Conservation (phyloP, 129 eudicot species). For the sunflower (Helianthus annuus) region DNA sequence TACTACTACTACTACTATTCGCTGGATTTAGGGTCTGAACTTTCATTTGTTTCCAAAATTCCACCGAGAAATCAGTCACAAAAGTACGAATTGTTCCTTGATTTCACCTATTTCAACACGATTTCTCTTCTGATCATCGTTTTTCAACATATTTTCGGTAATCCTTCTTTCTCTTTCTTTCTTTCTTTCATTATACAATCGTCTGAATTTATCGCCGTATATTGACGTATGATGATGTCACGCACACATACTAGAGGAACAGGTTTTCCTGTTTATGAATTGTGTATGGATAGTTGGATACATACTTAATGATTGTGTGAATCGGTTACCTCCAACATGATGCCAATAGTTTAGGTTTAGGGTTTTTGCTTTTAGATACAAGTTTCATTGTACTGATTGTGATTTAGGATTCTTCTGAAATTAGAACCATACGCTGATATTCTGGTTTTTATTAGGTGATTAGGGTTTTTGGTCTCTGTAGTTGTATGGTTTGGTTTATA, state of each 20-base stretch:
- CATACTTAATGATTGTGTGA: slow-evolving; percentile 5
- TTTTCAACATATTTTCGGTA: slow-evolving; percentile 24
- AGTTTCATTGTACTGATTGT: background rate
- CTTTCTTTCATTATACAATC: background rate
- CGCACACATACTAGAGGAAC: background rate
- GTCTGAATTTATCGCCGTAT: slow-evolving; percentile 1
- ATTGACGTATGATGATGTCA: slow-evolving; percentile 15
- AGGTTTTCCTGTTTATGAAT: background rate
- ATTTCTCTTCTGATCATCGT: slow-evolving; percentile 27
- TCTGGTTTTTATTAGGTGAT: slow-evolving; percentile 9
- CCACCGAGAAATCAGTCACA: slow-evolving; percentile 27
- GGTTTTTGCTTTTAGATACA: slow-evolving; percentile 3
- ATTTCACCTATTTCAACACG: slow-evolving; percentile 22
- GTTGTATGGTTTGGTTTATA: background rate
- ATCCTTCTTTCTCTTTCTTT: background rate
- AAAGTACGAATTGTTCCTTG: background rate
- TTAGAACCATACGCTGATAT: background rate
- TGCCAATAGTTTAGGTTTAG: slow-evolving; percentile 7
- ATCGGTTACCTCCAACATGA: slow-evolving; percentile 24
- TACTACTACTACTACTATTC: slow-evolving; percentile 7
- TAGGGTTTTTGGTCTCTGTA: background rate
- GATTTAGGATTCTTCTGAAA: slow-evolving; percentile 3
- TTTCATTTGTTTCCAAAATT: slow-evolving; percentile 7
- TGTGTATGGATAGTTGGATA: slow-evolving; percentile 20
- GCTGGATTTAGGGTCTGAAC: slow-evolving; percentile 12